phyloP scores from a whole-genome alignment of 768 basidiomycete species.

The Chlorophyllum brunneum region DNA sequence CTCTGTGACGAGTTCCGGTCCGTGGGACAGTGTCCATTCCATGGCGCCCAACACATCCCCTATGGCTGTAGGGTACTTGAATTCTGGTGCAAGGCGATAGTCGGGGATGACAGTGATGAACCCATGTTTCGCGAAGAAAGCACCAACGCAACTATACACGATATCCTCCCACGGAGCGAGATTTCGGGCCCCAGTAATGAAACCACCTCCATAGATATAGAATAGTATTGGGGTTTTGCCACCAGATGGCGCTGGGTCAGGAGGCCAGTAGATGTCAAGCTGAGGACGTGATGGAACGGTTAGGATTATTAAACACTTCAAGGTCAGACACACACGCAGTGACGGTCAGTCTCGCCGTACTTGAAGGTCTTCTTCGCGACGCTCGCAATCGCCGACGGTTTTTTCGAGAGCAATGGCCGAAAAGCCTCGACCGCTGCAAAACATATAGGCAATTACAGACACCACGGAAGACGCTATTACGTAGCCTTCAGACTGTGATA shows the following conservation, averaged over 20 bases:
- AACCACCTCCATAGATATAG: slow-evolving; percentile 68
- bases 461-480: too few relatives aligned
- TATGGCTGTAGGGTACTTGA: slow-evolving; percentile 49
- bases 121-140: slow-evolving; percentile 58
- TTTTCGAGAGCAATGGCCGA: slow-evolving; percentile 44
- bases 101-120: slow-evolving; percentile 66
- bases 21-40: slow-evolving; percentile 44
- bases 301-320: background rate
- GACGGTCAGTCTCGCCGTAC: slow-evolving; percentile 50
- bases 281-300: slow-evolving; percentile 22
- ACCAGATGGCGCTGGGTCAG: slow-evolving; percentile 20
- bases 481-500: too few relatives aligned
- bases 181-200: slow-evolving; percentile 46
- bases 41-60: slow-evolving; percentile 61
- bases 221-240: slow-evolving; percentile 48
- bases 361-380: slow-evolving; percentile 50
- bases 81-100: slow-evolving; percentile 59
- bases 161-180: slow-evolving; percentile 42
- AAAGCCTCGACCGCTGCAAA: slow-evolving; percentile 50
- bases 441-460: too few relatives aligned
- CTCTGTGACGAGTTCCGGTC: slow-evolving; percentile 24
- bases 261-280: slow-evolving; percentile 69
- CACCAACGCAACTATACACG: slow-evolving; percentile 49
- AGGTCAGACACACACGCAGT: slow-evolving; percentile 34
- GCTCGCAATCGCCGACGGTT: slow-evolving; percentile 40